Base-by-base conservation (phyloP, 2,329 filamentous ascomycete genomes). In the Beauveria sp. region DNA sequence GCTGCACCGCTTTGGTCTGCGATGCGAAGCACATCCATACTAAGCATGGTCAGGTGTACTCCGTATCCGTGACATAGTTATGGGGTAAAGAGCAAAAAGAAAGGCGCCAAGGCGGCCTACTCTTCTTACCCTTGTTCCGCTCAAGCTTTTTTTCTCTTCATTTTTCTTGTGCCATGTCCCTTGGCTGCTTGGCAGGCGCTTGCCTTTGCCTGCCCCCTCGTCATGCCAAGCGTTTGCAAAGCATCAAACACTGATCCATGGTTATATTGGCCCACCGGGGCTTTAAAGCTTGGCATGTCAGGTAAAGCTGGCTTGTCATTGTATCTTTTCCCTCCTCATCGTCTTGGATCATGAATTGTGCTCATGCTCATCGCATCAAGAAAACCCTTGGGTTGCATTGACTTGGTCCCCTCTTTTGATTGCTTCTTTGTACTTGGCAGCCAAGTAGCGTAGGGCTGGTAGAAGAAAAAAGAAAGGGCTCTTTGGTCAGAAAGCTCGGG, bases 241-340 rank as follows among this genome's bases (percentile, higher is more conserved):
- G 12, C 51, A 43, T 42, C 12, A 34, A 34, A 34, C 31, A 34
- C 16, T 38, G 34, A 14, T 38, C 34, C 34, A 31, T 38, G 31
- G 20, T 28, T 54, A 57, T 57, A 57, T 57, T 54, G 54, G 54
- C 43, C 54, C 54, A 57, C 54, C 34, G 8, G 42, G 54, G 38
- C 56, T 22, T 59, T 10, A 31, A 51, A 59, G 56, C 56, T 59
- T 59, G 56, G 56, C 56, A 51, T 51, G 22, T 28, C 56, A 31
- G 56, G 56, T 22, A 14, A 38, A 45, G 3, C 12, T 12, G n/a
- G 31, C 31, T 20, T 0, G 31, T 22, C 18, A 20, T 38, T 38
- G 34, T 28, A 1, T 38, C 14, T 14, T 34, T 14, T 38, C 10
- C 10, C 4, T 5, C 31, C 31, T 12, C 12, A 34, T 34, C 31